These are phyloP conservation scores for Begonia masoniana DNA, from an alignment of 306 rosid genomes.

Conservation along the genomic window DNA sequence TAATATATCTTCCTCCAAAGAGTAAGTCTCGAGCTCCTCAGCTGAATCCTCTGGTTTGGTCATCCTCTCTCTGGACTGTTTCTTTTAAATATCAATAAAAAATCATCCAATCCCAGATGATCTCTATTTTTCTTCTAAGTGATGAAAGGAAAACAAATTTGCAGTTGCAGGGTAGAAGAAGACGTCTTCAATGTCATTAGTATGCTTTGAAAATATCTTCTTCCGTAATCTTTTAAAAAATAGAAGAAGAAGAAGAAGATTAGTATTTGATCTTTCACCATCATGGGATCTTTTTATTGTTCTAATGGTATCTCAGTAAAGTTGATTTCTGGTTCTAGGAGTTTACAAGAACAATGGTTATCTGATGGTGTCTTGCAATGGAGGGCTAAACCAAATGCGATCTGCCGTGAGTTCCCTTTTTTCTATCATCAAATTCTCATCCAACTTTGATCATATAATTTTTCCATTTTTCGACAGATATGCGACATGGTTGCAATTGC, in stretches of 20 bases:
- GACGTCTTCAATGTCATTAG: too few relatives aligned
- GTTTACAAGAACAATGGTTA: conserved; percentile 81
- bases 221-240: too few relatives aligned
- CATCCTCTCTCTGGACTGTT: too few relatives aligned
- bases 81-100: not conserved
- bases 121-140: not conserved
- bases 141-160: too few relatives aligned
- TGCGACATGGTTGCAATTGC: conserved; percentile 96
- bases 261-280: not conserved
- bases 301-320: not conserved
- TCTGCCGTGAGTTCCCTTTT: conserved; percentile 65
- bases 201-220: not conserved
- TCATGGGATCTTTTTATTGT: not conserved
- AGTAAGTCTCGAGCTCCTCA: conserved; percentile 33
- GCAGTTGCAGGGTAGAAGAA: not conserved
- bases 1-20: conserved; percentile 68
- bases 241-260: too few relatives aligned
- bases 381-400: conserved; percentile 98
- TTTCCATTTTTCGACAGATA: conserved; percentile 39
- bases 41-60: not conserved
- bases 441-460: not conserved
- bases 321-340: conserved; percentile 34
- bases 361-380: conserved; percentile 91
- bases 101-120: not conserved
- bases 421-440: conserved; percentile 1